Percentiles rank a stretch among this genome's conserved stretches.
phyloP scores from a whole-genome alignment of 2,329 filamentous ascomycete genomes.

The Diaporthe destruens region DNA sequence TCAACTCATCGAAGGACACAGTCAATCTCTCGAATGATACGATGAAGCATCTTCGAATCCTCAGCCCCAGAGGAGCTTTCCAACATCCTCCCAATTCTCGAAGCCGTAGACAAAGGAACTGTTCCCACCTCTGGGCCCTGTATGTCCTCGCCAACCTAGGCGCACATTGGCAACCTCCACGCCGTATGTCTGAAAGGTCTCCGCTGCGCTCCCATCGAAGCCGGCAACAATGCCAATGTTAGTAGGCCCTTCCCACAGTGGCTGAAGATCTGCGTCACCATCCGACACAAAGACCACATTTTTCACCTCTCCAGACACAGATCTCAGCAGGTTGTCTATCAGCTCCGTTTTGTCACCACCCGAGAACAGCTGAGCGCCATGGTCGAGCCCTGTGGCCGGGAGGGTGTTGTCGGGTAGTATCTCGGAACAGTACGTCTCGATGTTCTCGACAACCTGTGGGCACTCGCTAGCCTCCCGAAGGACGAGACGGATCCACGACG shows the following conservation, averaged over 20 bases:
- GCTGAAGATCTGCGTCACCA: constrained; percentile 12
- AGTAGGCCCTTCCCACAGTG: constrained; percentile 4
- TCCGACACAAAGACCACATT: constrained; percentile 10
- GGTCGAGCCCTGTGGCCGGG: not conserved
- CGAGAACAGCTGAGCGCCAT: not conserved
- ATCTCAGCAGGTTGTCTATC: not conserved
- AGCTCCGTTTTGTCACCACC: constrained; percentile 15
- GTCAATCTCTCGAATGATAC: too few species aligned
- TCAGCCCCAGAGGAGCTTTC: constrained; percentile 5
- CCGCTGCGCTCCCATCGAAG: not conserved
- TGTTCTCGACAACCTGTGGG: not conserved
- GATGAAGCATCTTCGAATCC: too few species aligned
- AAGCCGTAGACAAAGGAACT: not conserved
- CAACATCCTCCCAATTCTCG: not conserved
- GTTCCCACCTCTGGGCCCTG: not conserved
- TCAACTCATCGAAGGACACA: too few species aligned
- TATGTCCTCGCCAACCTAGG: constrained; percentile 7
- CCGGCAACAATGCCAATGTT: constrained; percentile 19
- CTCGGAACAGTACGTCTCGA: constrained; percentile 16
- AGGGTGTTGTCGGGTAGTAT: constrained; percentile 1
- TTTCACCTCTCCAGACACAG: not conserved
- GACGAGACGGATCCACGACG: constrained; percentile 9
- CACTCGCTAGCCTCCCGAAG: not conserved
- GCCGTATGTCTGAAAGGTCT: not conserved
- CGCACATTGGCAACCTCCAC: not conserved